Evolutionary conservation across 1,284 basidiomycete genomes (phyloP).

Genomic region (Termitomyces sp.): DNA sequence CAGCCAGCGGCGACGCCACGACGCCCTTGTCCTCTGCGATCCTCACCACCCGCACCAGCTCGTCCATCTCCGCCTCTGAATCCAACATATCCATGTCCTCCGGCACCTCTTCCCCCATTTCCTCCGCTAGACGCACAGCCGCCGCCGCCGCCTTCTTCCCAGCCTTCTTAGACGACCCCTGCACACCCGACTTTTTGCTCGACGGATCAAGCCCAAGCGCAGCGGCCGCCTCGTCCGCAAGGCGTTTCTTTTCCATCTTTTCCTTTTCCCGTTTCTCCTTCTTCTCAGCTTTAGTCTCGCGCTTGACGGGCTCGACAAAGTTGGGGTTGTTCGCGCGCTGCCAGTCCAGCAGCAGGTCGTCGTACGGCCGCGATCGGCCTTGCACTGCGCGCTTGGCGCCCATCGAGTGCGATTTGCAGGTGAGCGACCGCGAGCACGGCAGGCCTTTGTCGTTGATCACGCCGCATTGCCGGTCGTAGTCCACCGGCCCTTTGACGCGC

Average conservation of each 20-base stretch:
- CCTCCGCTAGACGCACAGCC: slow-evolving; percentile 39
- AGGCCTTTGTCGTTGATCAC: slow-evolving; percentile 95
- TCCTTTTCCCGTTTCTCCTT: slow-evolving; percentile 76
- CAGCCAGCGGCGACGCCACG: slow-evolving; percentile 51
- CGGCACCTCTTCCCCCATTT: slow-evolving; percentile 50
- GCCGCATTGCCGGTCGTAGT: slow-evolving; percentile 92
- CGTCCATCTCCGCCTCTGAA: slow-evolving; percentile 70
- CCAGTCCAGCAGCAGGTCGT: slow-evolving; percentile 89
- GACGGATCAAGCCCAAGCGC: slow-evolving; percentile 49
- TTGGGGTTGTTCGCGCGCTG: slow-evolving; percentile 90
- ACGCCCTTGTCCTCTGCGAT: slow-evolving; percentile 53
- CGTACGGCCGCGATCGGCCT: slow-evolving; percentile 83
- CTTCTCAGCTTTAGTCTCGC: slow-evolving; percentile 75
- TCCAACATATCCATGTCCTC: slow-evolving; percentile 78
- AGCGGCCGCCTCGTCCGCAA: slow-evolving; percentile 61
- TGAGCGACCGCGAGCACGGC: slow-evolving; percentile 93
- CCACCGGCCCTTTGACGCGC: slow-evolving; percentile 78
- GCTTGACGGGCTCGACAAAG: slow-evolving; percentile 88
- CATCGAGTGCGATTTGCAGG: slow-evolving; percentile 98
- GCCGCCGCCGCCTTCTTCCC: slow-evolving; percentile 45
- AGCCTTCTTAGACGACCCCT: slow-evolving; percentile 46
- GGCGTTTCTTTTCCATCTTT: slow-evolving; percentile 70
- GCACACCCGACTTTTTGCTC: slow-evolving; percentile 35
- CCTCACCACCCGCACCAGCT: slow-evolving; percentile 45
- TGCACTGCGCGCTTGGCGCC: slow-evolving; percentile 91